Evolutionary conservation across 2,329 filamentous ascomycete genomes (phyloP), one percentile per base, ranked within the genome.

Genomic region (Neophaeococcomyces aloes): DNA sequence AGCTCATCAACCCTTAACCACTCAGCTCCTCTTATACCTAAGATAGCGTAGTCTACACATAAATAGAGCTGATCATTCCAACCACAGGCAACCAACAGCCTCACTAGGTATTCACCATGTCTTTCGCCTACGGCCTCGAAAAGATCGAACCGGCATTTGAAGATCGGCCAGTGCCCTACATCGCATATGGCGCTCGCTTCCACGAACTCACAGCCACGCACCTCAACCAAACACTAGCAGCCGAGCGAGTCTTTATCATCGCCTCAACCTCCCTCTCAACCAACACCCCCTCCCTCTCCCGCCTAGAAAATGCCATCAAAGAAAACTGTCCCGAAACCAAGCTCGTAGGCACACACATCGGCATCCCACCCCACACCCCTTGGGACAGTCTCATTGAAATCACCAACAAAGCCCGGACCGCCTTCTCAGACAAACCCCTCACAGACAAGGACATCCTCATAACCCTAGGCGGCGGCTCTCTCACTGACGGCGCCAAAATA

Each of bases 401-500:
- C 19, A 60, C 66, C 1, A 51, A 60, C 0, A 67, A 73, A 18
- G 63, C 64, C 1, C 36, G 32, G 29, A 44, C 48, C n/a, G 49
- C 50, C 7, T 32, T 39, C n/a, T 31, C 42, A 5, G 40, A 45
- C 27, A 30, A 39, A 2, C 44, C 48, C 2, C 33, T 42, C 30
- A 54, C 59, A 4, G 48, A 52, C 0, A 53, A 52, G 6, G 74
- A 78, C 58, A 63, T 70, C 31, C 54, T 78, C 4, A 56, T 78
- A 8, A 77, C 74, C 0, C 55, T 78, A 2, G 74, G 75, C 3
- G 74, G 65, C 1, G 73, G 75, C 0, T 74, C 68, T 36, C 54
- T 77, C n/a, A 76, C 71, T 0, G 74, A 78, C 53, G 72, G 62
- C 0, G 72, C 72, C 0, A 78, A 78, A 55, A 60, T 77, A 1